Percentiles rank a stretch among this genome's conserved stretches.
phyloP scores from a whole-genome alignment of 2,329 filamentous ascomycete species.

The Colletotrichum sp. region DNA sequence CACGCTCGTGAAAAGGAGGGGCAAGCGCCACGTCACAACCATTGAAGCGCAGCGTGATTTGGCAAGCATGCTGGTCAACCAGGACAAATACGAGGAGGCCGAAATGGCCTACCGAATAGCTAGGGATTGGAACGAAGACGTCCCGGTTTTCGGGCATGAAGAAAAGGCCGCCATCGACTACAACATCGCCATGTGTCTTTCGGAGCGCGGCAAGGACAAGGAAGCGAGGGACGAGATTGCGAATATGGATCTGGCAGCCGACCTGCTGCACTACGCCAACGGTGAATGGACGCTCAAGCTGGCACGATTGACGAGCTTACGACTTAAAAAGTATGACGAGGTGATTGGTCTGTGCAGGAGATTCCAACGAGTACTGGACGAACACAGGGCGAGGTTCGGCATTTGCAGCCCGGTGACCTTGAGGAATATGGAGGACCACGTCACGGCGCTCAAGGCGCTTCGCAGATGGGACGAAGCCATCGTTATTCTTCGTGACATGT shows the following conservation, averaged over 20 bases:
- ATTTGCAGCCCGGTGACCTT: constrained; percentile 12
- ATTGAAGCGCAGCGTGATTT: constrained; percentile 24
- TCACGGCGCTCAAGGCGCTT: constrained; percentile 12
- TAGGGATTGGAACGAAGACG: constrained; percentile 21
- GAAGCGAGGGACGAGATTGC: constrained; percentile 16
- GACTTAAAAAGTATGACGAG: constrained; percentile 15
- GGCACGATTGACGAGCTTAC: constrained; percentile 18
- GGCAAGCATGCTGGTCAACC: constrained; percentile 23
- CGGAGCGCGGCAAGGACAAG: constrained; percentile 15
- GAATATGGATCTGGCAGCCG: constrained; percentile 20
- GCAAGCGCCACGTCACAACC: constrained; percentile 20
- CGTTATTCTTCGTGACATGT: constrained; percentile 18
- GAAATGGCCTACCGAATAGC: constrained; percentile 22
- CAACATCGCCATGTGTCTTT: constrained; percentile 25
- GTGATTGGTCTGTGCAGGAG: constrained; percentile 19
- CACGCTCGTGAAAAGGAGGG: constrained; percentile 12
- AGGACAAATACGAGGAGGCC: constrained; percentile 21
- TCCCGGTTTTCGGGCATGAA: constrained; percentile 21
- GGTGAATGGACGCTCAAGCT: constrained; percentile 25
- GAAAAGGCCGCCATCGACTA: constrained; percentile 25
- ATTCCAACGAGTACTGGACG: constrained; percentile 19
- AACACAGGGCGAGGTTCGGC: constrained; percentile 13
- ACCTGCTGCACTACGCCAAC: constrained; percentile 24
- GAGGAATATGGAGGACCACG: constrained; percentile 21
- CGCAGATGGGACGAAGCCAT: constrained; percentile 19